Conservation (phyloP, 169 alveolate species). For the Besnoitia besnoiti region DNA sequence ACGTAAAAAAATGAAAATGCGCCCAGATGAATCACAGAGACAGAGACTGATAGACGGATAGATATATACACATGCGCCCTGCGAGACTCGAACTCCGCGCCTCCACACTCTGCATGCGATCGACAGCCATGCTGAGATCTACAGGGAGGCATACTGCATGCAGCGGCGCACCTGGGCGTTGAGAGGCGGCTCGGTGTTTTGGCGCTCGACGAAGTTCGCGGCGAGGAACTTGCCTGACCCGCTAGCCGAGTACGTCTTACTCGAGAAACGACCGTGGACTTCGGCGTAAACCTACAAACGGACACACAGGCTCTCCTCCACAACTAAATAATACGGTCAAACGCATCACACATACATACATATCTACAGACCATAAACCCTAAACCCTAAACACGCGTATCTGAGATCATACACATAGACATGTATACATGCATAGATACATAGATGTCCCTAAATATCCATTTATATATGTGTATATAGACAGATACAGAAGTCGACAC, state of each 20-base stretch:
- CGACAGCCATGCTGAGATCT: too few species aligned
- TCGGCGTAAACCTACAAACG: slow-evolving; percentile 83
- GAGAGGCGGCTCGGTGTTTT: neutral
- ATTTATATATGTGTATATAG: neutral
- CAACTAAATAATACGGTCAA: neutral
- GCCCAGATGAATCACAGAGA: neutral
- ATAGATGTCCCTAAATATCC: neutral
- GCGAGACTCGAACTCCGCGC: too few species aligned
- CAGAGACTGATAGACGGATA: neutral
- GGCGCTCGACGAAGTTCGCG: neutral
- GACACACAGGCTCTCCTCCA: neutral
- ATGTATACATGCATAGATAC: neutral
- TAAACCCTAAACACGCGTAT: neutral
- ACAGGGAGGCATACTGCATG: neutral
- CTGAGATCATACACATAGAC: neutral
- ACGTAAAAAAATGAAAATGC: neutral
- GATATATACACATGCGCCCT: neutral
- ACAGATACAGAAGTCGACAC: neutral
- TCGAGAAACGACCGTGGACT: slow-evolving; percentile 88
- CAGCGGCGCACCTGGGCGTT: neutral
- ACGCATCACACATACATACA: neutral
- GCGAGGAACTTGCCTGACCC: neutral
- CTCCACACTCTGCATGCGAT: too few species aligned
- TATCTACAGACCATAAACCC: neutral
- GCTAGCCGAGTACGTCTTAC: slow-evolving; percentile 82